Base-by-base conservation (phyloP, 2,329 filamentous ascomycete species). In the Capronia coronata region DNA sequence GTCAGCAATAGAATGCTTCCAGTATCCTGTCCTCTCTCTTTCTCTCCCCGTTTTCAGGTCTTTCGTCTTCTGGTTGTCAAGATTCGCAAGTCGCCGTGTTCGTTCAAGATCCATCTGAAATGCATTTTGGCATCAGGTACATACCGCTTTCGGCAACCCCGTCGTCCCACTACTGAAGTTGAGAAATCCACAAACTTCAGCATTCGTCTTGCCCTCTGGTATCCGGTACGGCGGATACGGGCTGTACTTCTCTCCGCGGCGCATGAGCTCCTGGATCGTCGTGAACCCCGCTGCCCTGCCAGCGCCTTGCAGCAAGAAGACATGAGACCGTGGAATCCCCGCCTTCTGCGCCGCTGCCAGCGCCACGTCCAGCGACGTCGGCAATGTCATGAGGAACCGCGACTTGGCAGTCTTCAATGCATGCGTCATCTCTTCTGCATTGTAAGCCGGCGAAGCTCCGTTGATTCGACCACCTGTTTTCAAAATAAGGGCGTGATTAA, bases 101-200 rank as follows among this genome's bases (percentile, higher is more conserved):
- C n/a, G n/a, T n/a, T n/a, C n/a, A n/a, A n/a, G n/a, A n/a, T n/a
- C n/a, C n/a, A n/a, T n/a, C n/a, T n/a, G n/a, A n/a, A n/a, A n/a
- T n/a, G n/a, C n/a, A n/a, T n/a, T n/a, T n/a, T n/a, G n/a, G 25
- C 25, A 27, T 27, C 25, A n/a, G 3, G 29, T 34, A 57, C 54
- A 41, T 27, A 93, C 87, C 9, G 87, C 88, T 65, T 94, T 94
- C 5, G 87, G 86, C 7, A 88, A 74, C 8, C 88, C 87, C 0
- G 88, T 94, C 1, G 85, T 90, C 9, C 87, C 70, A 41, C 65
- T 68, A 56, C 80, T 86, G 67, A 91, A 94, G 66, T 93, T 93
- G 56, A 94, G 75, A 43, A 58, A 61, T 18, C 56, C 58, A 34
- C 57, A 58, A 7, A 59, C 42, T 10, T 56, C 75, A 29, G 70